Conservation (phyloP, 2,329 filamentous ascomycete genomes). For the Aspergillus ochraceoroseus region DNA sequence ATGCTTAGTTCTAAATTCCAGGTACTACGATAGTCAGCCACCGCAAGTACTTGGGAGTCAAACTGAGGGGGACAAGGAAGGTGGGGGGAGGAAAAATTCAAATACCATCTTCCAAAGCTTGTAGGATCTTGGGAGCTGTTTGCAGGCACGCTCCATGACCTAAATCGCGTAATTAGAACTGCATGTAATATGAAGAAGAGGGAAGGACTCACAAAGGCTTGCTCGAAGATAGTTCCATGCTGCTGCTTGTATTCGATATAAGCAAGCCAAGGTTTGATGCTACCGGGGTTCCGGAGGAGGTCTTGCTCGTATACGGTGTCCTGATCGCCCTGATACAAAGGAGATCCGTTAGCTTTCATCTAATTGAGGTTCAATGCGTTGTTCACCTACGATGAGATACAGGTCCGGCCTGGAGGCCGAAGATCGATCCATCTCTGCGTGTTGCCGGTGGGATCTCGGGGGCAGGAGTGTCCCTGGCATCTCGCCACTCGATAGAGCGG, state of each 20-base stretch:
- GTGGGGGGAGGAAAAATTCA: slow-evolving; percentile 13
- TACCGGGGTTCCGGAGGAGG: slow-evolving; percentile 76
- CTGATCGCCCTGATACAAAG: slow-evolving; percentile 63
- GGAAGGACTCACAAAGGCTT: slow-evolving; percentile 59
- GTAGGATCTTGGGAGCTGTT: slow-evolving; percentile 86
- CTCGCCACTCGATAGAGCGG: slow-evolving; percentile 41
- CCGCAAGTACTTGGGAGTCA: slow-evolving; percentile 14
- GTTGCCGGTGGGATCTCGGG: slow-evolving; percentile 43
- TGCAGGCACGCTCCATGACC: slow-evolving; percentile 85
- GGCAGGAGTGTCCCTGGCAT: slow-evolving; percentile 50
- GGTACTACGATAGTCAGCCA: slow-evolving; percentile 56
- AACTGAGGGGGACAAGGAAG: slow-evolving; percentile 8
- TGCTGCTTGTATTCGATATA: slow-evolving; percentile 89
- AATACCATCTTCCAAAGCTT: slow-evolving; percentile 93
- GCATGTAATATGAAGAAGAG: background rate
- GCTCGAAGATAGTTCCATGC: slow-evolving; percentile 78
- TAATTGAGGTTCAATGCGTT: slow-evolving; percentile 14
- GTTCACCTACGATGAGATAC: slow-evolving; percentile 43
- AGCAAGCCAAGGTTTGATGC: slow-evolving; percentile 88
- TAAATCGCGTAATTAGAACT: slow-evolving; percentile 21
- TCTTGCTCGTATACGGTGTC: slow-evolving; percentile 97
- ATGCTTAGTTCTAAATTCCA: slow-evolving; percentile 77
- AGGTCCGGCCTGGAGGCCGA: slow-evolving; percentile 42
- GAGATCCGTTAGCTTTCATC: slow-evolving; percentile 34
- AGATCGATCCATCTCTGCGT: slow-evolving; percentile 42